Evolutionary conservation across 768 basidiomycete species (phyloP).

Genomic region (Leucocoprinus leucothites): DNA sequence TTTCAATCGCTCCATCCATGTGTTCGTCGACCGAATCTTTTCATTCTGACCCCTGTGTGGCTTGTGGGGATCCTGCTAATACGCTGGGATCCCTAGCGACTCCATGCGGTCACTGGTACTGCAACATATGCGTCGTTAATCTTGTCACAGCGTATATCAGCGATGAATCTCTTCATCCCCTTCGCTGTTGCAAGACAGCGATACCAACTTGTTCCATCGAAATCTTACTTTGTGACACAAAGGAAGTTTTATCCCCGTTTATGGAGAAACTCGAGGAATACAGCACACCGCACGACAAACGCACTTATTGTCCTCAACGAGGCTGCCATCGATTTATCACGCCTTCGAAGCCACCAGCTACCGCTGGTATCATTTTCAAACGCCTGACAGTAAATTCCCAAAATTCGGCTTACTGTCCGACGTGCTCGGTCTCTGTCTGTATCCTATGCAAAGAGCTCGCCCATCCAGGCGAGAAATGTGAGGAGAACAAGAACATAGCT

Average conservation of each 20-base stretch:
- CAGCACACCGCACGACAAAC: not conserved
- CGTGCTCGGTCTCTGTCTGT: conserved; percentile 6
- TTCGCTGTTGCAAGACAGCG: conserved; percentile 13
- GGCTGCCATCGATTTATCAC: conserved; percentile 10
- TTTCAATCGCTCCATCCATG: not conserved
- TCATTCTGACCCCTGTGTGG: not conserved
- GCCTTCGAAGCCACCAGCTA: not conserved
- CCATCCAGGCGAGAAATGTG: conserved; percentile 13
- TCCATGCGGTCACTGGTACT: conserved; percentile 12
- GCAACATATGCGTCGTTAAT: conserved; percentile 2
- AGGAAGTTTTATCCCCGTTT: not conserved
- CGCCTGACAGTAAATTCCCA: not conserved
- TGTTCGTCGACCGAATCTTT: not conserved
- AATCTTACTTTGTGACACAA: not conserved
- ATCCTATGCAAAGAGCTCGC: conserved; percentile 6
- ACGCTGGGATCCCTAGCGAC: not conserved
- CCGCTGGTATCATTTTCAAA: not conserved
- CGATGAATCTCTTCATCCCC: conserved; percentile 13
- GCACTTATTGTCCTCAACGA: conserved; percentile 12
- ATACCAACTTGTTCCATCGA: not conserved
- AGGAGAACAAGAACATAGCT: not conserved
- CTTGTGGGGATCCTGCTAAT: not conserved
- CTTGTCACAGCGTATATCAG: conserved; percentile 9
- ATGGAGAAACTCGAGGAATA: conserved; percentile 10
- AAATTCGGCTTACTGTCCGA: not conserved